phyloP scores from a whole-genome alignment of 352 stramenopile species.

The Globisporangium nunn region DNA sequence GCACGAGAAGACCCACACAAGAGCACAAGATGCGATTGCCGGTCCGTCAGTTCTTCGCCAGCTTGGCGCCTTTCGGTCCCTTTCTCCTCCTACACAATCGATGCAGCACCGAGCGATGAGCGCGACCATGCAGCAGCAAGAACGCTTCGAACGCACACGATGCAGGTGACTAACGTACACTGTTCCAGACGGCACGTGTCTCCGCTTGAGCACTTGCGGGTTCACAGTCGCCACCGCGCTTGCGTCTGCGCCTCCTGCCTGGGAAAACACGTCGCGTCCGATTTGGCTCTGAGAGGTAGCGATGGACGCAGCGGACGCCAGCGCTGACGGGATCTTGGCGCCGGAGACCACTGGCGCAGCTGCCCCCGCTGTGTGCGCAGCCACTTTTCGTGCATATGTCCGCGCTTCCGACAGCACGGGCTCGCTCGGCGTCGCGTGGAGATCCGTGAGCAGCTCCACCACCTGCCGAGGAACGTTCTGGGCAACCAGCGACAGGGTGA shows the following conservation, averaged over 20 bases:
- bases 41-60: constrained; percentile 32
- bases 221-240: not conserved
- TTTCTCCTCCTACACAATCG: constrained; percentile 30
- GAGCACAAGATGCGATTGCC: not conserved
- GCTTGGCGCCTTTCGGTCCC: constrained; percentile 40
- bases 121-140: not conserved
- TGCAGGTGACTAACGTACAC: constrained; percentile 23
- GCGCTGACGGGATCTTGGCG: not conserved
- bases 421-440: constrained; percentile 27
- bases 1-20: not conserved
- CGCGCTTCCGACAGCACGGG: constrained; percentile 25
- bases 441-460: constrained; percentile 26
- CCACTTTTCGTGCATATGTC: constrained; percentile 11
- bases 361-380: not conserved
- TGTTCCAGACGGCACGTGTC: constrained; percentile 36
- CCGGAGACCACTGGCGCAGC: not conserved
- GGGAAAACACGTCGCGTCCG: too few species aligned
- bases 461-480: constrained; percentile 20
- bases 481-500: constrained; percentile 32
- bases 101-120: not conserved
- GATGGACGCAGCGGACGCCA: not conserved
- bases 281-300: not conserved
- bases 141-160: not conserved
- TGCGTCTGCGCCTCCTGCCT: not conserved
- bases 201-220: constrained; percentile 29